These are phyloP conservation scores for Phytophthora vignae DNA, from an alignment of 352 stramenopile species.

Conservation along the genomic window DNA sequence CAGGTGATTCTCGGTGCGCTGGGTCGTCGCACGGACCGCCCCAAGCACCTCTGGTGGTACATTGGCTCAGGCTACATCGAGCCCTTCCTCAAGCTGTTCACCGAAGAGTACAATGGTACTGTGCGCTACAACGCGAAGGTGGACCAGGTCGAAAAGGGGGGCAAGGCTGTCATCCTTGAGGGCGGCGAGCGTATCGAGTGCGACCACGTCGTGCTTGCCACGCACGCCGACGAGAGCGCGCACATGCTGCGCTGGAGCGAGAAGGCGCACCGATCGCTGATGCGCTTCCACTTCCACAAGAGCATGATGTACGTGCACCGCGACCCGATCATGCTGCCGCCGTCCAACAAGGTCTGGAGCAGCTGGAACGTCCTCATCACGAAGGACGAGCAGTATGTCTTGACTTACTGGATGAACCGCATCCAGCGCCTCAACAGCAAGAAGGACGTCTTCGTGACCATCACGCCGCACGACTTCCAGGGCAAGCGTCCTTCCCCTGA, in stretches of 20 bases:
- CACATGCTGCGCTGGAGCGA: conserved; percentile 79
- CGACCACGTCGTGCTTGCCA: conserved; percentile 87
- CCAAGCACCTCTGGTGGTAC: conserved; percentile 89
- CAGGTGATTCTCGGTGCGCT: conserved; percentile 83
- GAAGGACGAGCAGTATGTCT: conserved; percentile 83
- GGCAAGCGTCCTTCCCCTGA: conserved; percentile 62
- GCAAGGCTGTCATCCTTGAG: conserved; percentile 81
- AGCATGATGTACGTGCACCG: conserved; percentile 91
- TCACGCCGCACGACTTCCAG: conserved; percentile 80
- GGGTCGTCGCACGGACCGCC: conserved; percentile 76
- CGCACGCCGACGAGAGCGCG: conserved; percentile 82
- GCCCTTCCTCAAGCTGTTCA: conserved; percentile 90
- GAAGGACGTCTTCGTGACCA: conserved; percentile 89
- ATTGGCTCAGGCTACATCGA: conserved; percentile 85
- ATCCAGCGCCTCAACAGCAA: conserved; percentile 89
- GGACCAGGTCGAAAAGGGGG: conserved; percentile 71
- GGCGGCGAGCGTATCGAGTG: conserved; percentile 80
- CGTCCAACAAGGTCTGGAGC: conserved; percentile 83
- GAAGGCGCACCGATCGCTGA: conserved; percentile 69
- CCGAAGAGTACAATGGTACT: conserved; percentile 77
- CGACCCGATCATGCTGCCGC: conserved; percentile 76
- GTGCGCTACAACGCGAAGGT: conserved; percentile 83
- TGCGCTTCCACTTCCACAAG: conserved; percentile 89
- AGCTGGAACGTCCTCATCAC: conserved; percentile 90
- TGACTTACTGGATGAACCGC: conserved; percentile 93